Evolutionary conservation across 805 yeast species (phyloP), one percentile per base, ranked within the genome.

Genomic region (Kockiozyma suomiensis): DNA sequence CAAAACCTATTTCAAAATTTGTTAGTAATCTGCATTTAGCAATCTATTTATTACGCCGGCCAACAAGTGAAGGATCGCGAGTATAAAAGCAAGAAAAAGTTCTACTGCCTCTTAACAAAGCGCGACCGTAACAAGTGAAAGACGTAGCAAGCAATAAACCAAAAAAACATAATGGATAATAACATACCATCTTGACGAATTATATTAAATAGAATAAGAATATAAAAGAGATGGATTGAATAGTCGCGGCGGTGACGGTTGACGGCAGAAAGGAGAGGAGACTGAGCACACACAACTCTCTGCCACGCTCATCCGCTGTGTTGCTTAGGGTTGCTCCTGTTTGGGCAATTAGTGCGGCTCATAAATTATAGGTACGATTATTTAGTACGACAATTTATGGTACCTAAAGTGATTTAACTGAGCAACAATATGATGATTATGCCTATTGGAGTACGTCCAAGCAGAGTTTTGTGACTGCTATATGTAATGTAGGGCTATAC

Each of bases 1-100:
- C 61, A 67, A 67, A 67, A 66, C 70, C 70, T 66, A 40, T 47
- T 17, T 17, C 41, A 4, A 17, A 26, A 47, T 15, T 17, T 37
- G 61, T 56, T 56, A 60, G 61, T 42, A 50, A 37, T 35, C 21
- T 51, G 15, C 30, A 38, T n/a, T 13, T 15, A 6, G n/a, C 4
- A 17, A 43, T 43, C 12, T 32, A 47, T 13, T 2, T 30, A 41
- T n/a, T 23, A 7, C 23, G 19, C 15, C 15, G 46, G 33, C 33
- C 46, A 23, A 25, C 5, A n/a, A 25, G 41, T 12, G 5, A 17
- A 17, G 19, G 55, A 13, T 7, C 28, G 15, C 15, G 26, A 5
- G 25, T 13, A 15, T n/a, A 5, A 12, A 30, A 52, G 23, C 19
- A 28, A 52, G 42, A 25, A 25, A 28, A 45, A 45, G 35, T 25